Conservation (phyloP, 345 rosid species). For the Rubroshorea leprosula region DNA sequence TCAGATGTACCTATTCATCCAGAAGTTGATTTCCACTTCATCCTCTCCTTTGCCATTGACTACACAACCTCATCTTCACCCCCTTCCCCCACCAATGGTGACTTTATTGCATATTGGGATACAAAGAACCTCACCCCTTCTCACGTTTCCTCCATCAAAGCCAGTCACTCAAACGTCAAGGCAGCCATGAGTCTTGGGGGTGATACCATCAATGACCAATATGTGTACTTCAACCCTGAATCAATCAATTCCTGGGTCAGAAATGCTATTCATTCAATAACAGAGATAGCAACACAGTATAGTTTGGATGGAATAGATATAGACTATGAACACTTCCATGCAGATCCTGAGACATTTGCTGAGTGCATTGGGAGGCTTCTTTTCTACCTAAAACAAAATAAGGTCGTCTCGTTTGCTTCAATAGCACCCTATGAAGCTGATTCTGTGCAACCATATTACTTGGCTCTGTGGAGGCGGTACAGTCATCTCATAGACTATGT, state of each 20-base stretch:
- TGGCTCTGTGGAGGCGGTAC: slow-evolving; percentile 48
- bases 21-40: slow-evolving; percentile 34
- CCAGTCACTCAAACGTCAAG: slow-evolving; percentile 33
- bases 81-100: slow-evolving; percentile 44
- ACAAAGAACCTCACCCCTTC: slow-evolving; percentile 30
- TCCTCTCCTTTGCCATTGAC: slow-evolving; percentile 46
- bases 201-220: slow-evolving; percentile 18
- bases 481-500: slow-evolving; percentile 55
- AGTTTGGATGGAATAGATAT: slow-evolving; percentile 35
- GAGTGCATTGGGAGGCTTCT: slow-evolving; percentile 36
- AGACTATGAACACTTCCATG: slow-evolving; percentile 29
- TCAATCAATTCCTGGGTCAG: slow-evolving; percentile 45
- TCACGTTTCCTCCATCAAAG: slow-evolving; percentile 32
- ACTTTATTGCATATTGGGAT: slow-evolving; percentile 42
- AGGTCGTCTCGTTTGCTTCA: slow-evolving; percentile 30
- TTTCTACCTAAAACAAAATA: slow-evolving; percentile 19
- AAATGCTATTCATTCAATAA: slow-evolving; percentile 40
- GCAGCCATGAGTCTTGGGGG: slow-evolving; percentile 61
- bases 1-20: slow-evolving; percentile 37
- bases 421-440: slow-evolving; percentile 48
- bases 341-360: slow-evolving; percentile 26
- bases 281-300: slow-evolving; percentile 28
- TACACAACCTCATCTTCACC: slow-evolving; percentile 28
- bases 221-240: slow-evolving; percentile 27
- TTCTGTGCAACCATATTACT: slow-evolving; percentile 39